These are phyloP conservation scores for Xylaria sp. DNA, from an alignment of 2,329 filamentous ascomycete genomes.

Conservation along the genomic window DNA sequence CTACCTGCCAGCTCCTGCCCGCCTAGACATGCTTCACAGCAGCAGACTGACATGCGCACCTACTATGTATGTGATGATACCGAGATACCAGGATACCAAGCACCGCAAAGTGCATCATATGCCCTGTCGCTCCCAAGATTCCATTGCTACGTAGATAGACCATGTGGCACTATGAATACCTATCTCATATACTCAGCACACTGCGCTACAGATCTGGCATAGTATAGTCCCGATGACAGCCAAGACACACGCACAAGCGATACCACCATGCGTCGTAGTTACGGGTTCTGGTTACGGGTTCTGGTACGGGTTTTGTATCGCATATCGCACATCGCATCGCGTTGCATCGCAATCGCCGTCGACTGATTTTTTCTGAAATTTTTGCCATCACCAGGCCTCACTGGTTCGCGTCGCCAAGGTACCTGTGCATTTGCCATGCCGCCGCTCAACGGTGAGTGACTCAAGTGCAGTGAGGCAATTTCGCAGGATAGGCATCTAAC, in stretches of 20 bases:
- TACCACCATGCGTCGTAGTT: constrained; percentile 16
- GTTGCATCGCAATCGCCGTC: background rate
- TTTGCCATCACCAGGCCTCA: constrained; percentile 22
- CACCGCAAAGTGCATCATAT: constrained; percentile 12
- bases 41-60: background rate
- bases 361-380: constrained; percentile 9
- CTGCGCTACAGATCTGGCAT: background rate
- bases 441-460: constrained; percentile 34
- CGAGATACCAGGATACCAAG: too few relatives aligned
- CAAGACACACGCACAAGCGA: constrained; percentile 15
- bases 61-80: too few relatives aligned
- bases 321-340: background rate
- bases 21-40: background rate
- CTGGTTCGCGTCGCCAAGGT: constrained; percentile 29
- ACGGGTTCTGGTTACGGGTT: constrained; percentile 23
- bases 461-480: constrained; percentile 25
- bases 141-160: background rate
- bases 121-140: background rate
- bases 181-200: background rate
- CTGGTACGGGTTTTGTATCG: constrained; percentile 27
- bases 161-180: constrained; percentile 8
- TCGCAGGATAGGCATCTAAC: constrained; percentile 24
- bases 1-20: too few relatives aligned
- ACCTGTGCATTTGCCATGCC: constrained; percentile 27
- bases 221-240: constrained; percentile 7